These are phyloP conservation scores for Trichoderma cornu-damae DNA, from an alignment of 2,329 filamentous ascomycete genomes.

Conservation along the genomic window DNA sequence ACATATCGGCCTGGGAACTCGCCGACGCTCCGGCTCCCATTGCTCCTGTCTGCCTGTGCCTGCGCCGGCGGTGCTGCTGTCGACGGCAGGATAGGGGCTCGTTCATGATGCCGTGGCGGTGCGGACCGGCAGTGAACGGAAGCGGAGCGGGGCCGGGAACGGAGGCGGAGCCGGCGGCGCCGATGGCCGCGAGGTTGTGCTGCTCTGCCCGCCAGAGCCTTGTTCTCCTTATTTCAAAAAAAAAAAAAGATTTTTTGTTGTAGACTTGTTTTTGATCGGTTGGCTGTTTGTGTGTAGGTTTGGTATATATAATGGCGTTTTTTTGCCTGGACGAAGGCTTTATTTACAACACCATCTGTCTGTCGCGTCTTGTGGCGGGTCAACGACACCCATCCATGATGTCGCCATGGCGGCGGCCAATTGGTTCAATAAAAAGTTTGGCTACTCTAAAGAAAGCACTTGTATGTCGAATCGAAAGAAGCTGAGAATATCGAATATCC, in stretches of 20 bases:
- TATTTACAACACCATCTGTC: no score
- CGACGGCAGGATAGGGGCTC: conserved; percentile 20
- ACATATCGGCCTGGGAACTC: neutral
- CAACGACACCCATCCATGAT: neutral
- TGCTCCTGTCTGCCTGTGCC: neutral
- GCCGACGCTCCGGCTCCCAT: neutral
- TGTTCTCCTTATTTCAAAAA: conserved; percentile 7
- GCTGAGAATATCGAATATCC: neutral
- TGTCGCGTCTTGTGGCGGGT: neutral
- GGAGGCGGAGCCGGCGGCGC: neutral
- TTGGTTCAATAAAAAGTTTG: neutral
- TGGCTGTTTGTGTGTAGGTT: neutral
- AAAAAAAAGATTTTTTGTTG: neutral
- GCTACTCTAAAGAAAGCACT: neutral
- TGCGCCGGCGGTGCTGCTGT: conserved; percentile 5
- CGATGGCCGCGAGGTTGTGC: conserved; percentile 4
- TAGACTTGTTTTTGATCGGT: neutral
- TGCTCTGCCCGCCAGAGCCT: conserved; percentile 2
- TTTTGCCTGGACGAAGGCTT: no score
- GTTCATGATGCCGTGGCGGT: conserved; percentile 20
- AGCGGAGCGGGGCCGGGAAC: conserved; percentile 19
- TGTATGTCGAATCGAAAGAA: neutral
- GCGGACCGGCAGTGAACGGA: conserved; percentile 19
- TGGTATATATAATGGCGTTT: neutral
- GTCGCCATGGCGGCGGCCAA: neutral